phyloP scores from a whole-genome alignment of 1,284 basidiomycete genomes.

The Sporisorium sorghi region DNA sequence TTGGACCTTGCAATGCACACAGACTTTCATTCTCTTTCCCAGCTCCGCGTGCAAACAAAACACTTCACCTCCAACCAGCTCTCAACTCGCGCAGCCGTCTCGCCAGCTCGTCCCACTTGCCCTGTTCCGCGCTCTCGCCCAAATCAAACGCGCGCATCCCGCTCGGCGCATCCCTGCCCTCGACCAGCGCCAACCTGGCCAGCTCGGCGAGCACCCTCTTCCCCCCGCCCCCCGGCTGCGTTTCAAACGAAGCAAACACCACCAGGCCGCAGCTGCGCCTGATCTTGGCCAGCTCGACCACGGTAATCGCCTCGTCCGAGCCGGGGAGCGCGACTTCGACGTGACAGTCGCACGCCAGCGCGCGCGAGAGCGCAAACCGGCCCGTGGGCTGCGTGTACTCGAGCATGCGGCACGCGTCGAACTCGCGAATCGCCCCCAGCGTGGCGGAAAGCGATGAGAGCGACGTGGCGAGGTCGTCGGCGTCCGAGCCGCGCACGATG shows the following conservation, averaged over 20 bases:
- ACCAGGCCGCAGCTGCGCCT: slow-evolving; percentile 26
- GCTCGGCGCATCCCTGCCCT: slow-evolving; percentile 20
- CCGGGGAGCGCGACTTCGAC: slow-evolving; percentile 25
- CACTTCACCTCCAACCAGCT: slow-evolving; percentile 23
- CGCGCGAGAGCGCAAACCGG: slow-evolving; percentile 35
- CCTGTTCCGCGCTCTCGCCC: background rate
- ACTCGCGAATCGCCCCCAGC: slow-evolving; percentile 16
- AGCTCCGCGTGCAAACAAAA: background rate
- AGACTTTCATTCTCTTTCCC: background rate
- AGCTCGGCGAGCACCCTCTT: slow-evolving; percentile 14
- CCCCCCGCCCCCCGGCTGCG: background rate
- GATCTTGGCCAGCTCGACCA: slow-evolving; percentile 32
- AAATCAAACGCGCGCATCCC: slow-evolving; percentile 45
- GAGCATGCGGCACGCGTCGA: slow-evolving; percentile 31
- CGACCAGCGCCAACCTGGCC: background rate
- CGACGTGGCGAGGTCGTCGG: slow-evolving; percentile 19
- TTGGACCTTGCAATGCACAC: background rate
- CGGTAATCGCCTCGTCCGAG: background rate
- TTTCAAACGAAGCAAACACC: slow-evolving; percentile 13
- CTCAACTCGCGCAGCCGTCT: slow-evolving; percentile 6
- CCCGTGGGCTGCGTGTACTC: slow-evolving; percentile 36
- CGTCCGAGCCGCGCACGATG: slow-evolving; percentile 25
- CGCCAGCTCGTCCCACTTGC: slow-evolving; percentile 13
- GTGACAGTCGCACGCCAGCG: slow-evolving; percentile 48
- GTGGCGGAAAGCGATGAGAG: background rate